Base-by-base conservation (phyloP, 768 basidiomycete species). In the Tricholoma sp. region DNA sequence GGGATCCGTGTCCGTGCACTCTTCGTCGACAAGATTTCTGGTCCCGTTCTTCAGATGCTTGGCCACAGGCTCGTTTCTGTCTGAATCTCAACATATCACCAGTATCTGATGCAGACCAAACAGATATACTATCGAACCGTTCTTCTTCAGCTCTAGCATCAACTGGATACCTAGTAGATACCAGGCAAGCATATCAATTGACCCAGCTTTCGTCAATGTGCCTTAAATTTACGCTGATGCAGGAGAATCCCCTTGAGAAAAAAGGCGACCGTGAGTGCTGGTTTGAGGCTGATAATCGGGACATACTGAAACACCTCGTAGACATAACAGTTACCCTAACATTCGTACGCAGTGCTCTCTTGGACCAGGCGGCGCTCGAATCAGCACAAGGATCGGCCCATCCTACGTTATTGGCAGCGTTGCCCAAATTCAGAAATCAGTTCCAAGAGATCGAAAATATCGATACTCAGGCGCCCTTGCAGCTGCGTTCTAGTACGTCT, bases 121-220 rank as follows among this genome's bases (percentile, higher is more conserved):
- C 50, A 85, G 83, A 62, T 83, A 79, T 62, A 73, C 76, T 33
- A 76, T 86, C 48, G 85, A 86, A 59, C 85, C 85, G 0, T 86
- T 85, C 65, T 86, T 83, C 68, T 86, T 81, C 61, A 83, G 83
- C 0, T 85, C 84, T 0, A 81, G 82, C 15, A 59, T 84, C 3
- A 84, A 82, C 56, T 84, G 83, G 83, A 87, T 86, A 59, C 85
- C 85, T 1, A 81, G 82, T 0, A 77, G 84, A 52, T 87, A 80
- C 53, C 80, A 83, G 57, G 83, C 85, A 60, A 61, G 82, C 53
- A 24, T 13, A 47, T 29, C 33, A 15, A 33, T 18, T 39, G 15
- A 18, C 32, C 24, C 9, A 12, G 11, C 8, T 28, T 49, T 18
- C 0, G 17, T 7, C 41, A 8, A 7, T 0, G 17, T 17, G 6